phyloP scores from a whole-genome alignment of 2,329 filamentous ascomycete genomes.

The Talaromyces sp. region DNA sequence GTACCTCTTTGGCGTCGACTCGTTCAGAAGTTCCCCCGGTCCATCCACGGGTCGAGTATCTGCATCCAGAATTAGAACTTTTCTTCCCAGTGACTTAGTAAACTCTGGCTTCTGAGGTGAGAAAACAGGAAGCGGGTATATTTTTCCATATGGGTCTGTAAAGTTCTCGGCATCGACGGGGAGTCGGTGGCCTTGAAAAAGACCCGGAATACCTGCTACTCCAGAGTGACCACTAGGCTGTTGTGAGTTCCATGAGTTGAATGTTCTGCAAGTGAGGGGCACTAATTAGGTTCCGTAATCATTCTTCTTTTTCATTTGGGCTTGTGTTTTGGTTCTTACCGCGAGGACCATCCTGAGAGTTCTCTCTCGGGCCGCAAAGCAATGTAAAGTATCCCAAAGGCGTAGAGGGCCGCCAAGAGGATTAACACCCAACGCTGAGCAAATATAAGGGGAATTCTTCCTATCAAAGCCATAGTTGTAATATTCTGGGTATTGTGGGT shows the following conservation, averaged over 20 bases:
- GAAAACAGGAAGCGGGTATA: constrained; percentile 2
- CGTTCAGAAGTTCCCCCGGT: constrained; percentile 16
- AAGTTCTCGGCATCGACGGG: constrained; percentile 8
- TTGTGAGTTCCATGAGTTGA: not conserved
- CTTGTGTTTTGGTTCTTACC: not conserved
- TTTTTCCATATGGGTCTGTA: constrained; percentile 1
- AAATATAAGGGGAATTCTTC: not conserved
- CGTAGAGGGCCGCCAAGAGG: not conserved
- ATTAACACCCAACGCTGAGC: constrained; percentile 1
- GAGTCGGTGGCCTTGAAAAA: constrained; percentile 3
- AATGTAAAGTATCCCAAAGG: constrained; percentile 3
- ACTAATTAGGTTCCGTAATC: not conserved
- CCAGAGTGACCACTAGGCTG: not conserved
- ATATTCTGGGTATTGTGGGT: no score
- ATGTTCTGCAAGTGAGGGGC: not conserved
- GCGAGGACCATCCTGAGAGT: not conserved
- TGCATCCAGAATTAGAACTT: constrained; percentile 18
- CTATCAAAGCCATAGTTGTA: not conserved
- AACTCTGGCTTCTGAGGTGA: not conserved
- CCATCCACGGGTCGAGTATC: constrained; percentile 18
- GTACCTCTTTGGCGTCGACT: not conserved
- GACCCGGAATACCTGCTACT: not conserved
- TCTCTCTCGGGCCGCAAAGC: not conserved
- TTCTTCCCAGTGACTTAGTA: constrained; percentile 11
- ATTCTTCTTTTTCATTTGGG: not conserved